Evolutionary conservation across 2,329 filamentous ascomycete genomes (phyloP), one percentile per base, ranked within the genome.

Genomic region (Monosporascus ibericus): DNA sequence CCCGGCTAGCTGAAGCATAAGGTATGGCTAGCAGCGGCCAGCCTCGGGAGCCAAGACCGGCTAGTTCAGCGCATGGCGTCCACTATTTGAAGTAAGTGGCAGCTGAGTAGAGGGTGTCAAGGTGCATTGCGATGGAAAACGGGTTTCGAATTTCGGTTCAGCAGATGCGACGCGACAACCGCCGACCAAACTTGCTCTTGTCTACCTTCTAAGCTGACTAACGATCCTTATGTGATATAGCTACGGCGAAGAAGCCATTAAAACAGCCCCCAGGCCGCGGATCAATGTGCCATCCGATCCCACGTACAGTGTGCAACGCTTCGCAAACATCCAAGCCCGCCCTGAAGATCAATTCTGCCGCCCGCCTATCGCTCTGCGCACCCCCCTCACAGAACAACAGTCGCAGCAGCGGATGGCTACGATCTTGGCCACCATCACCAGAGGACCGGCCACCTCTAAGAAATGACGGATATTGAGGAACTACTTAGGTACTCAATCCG

Each of bases 271-370:
- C 38, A 56, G 58, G 8, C 61, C 63, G 1, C 46, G 48, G 1
- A 44, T 66, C 40, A 52, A 61, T 39, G 63, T 63, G 15, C 61
- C 62, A 4, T 52, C 54, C 20, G 63, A 66, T 37, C 44, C 57
- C 8, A 50, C 53, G n/a, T 66, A 66, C 51, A 64, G 55, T 47
- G 44, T 66, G 44, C 56, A 62, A 27, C 60, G 63, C n/a, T 66
- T 59, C 50, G 47, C 62, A 24, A 60, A 64, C 47, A 55, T 63
- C 36, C 57, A 63, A 20, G 53, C 55, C 17, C 63, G 64, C 42
- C 51, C 55, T 8, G 61, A 63, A 25, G 63, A 63, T 54, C 54
- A 55, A n/a, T 22, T 57, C 42, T 50, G 63, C 37, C 58, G 62
- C 30, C 57, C 60, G 6, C 53, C 58, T 15, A 58, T 58, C 24